Percentiles rank a stretch among this genome's conserved stretches.
These are phyloP conservation scores for Elasticomyces elasticus DNA, from an alignment of 495 filamentous ascomycete species.

Conservation along the genomic window DNA sequence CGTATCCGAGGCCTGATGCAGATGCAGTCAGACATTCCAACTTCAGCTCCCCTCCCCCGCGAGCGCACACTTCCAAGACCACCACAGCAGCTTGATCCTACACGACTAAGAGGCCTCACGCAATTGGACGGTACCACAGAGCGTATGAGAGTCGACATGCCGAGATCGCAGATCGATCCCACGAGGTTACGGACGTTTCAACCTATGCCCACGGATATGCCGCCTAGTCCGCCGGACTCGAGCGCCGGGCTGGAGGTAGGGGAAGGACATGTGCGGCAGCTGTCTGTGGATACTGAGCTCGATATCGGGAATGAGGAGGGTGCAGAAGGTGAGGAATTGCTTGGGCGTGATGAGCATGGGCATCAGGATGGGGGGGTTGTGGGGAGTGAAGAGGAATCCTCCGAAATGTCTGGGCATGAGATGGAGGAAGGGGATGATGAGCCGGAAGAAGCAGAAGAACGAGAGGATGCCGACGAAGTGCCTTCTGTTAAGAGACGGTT, in stretches of 20 bases:
- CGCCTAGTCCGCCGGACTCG: slow-evolving; percentile 22
- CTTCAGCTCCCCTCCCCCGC: too few species aligned
- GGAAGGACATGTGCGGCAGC: not conserved
- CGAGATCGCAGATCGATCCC: slow-evolving; percentile 34
- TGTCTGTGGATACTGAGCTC: not conserved
- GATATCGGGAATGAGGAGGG: not conserved
- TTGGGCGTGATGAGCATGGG: not conserved
- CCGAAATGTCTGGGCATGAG: too few species aligned
- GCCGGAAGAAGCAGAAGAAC: too few species aligned
- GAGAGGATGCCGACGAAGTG: too few species aligned
- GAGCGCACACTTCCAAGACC: too few species aligned
- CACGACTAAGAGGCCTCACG: not conserved
- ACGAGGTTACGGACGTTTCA: slow-evolving; percentile 12
- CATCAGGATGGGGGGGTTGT: too few species aligned
- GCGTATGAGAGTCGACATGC: not conserved
- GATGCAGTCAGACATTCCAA: too few species aligned
- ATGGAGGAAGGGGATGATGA: too few species aligned
- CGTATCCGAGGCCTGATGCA: too few species aligned
- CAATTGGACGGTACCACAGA: not conserved
- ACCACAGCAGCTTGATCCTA: not conserved
- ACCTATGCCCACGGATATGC: slow-evolving; percentile 22
- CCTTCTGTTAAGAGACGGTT: too few species aligned
- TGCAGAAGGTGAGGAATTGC: not conserved
- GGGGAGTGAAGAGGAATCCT: too few species aligned
- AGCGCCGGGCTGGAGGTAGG: slow-evolving; percentile 12